Percentiles rank a stretch among this genome's conserved stretches.
Evolutionary conservation across 2,329 filamentous ascomycete species (phyloP).

Genomic region (Apiospora rasikravindrae): DNA sequence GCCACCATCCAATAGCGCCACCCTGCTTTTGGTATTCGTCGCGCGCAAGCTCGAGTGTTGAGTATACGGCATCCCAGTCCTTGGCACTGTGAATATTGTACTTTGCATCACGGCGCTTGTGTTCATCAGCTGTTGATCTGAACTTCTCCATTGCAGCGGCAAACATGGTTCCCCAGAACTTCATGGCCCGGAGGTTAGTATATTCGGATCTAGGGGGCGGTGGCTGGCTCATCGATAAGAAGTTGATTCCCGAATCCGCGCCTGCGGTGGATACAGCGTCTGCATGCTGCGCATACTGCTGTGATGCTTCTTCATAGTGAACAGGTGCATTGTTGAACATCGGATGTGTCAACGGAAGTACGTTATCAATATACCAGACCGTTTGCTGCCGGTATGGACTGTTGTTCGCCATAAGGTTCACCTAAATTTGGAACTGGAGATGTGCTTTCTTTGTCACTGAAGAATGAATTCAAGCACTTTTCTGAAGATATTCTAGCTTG

Average conservation of each 20-base stretch:
- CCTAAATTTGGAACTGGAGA: no score
- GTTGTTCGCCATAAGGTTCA: not conserved
- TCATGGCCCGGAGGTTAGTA: conserved; percentile 3
- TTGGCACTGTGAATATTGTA: conserved; percentile 14
- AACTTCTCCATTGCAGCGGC: not conserved
- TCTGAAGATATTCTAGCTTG: no score
- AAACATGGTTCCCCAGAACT: conserved; percentile 9
- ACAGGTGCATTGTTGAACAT: conserved; percentile 13
- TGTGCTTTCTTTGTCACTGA: no score
- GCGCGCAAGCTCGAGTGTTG: conserved; percentile 15
- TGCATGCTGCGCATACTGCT: not conserved
- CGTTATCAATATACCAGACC: conserved; percentile 11
- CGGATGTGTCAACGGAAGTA: not conserved
- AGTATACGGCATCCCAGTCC: conserved; percentile 20
- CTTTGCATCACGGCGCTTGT: not conserved
- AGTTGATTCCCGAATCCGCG: no score
- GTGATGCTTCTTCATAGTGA: not conserved
- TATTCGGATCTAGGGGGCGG: not conserved
- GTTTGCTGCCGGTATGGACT: not conserved
- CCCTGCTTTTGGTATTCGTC: conserved; percentile 16
- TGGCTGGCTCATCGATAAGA: not conserved
- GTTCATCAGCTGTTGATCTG: not conserved
- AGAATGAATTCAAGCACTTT: no score
- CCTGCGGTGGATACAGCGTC: not conserved
- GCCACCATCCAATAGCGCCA: not conserved